Evolutionary conservation across 2,329 filamentous ascomycete genomes (phyloP), one percentile per base, ranked within the genome.

Genomic region (Beauveria sp.): DNA sequence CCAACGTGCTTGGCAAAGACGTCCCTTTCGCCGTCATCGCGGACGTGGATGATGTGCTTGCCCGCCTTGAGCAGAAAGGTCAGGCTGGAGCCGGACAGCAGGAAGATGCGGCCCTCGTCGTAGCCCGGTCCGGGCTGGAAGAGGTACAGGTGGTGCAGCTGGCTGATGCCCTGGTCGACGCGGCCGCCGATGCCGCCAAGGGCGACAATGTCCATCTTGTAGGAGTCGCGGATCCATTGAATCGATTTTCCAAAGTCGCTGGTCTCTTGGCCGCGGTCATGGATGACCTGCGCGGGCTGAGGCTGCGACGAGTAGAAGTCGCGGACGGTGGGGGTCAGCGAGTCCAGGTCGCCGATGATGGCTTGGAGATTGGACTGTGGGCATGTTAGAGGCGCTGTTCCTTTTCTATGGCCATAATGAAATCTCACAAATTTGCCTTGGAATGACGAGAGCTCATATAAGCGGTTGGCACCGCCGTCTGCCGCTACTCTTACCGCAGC

Each of bases 261-360:
- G 22, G 88, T 89, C 67, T 96, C 84, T 74, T 98, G 91, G 71
- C 96, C 90, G n/a, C 80, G 72, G 65, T 93, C 86, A 67, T 86
- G 78, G 65, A 91, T 80, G 59, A 98, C 79, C 14, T 79, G 70
- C 2, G 91, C 79, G 73, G 71, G 73, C 22, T 60, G 70, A 18
- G 70, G 73, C 58, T 81, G 79, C 24, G 79, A 76, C 40, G 82
- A 78, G 75, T 93, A 96, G 74, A 89, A 88, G n/a, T 80, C 69
- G 58, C 80, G 80, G 12, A 89, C 82, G 14, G 83, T 75, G 10
- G 84, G 78, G 3, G 77, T 77, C 20, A 98, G 78, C 4, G 93
- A 97, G 76, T 99, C 95, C 10, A 99, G 82, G 72, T 99, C 95
- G 52, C 95, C 95, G 67, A 96, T 86, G 64, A 99, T 92, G 60